phyloP scores from a whole-genome alignment of 2,329 filamentous ascomycete species.

The Sporothrix euskadiensis region DNA sequence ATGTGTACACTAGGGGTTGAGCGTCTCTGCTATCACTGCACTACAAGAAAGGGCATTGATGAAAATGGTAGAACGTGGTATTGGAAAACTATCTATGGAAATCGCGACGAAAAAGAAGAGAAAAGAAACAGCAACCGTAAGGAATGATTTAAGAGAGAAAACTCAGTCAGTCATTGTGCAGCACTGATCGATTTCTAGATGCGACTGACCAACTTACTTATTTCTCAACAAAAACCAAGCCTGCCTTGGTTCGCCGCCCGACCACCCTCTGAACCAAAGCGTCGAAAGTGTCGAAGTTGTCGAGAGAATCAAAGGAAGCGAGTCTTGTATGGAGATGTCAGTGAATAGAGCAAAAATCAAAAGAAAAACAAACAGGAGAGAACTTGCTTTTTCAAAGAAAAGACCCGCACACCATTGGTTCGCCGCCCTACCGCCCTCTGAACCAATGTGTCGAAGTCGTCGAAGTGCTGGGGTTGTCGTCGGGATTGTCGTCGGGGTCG shows the following conservation, averaged over 20 bases:
- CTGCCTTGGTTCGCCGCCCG: constrained; percentile 2
- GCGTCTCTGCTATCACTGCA: too few species aligned
- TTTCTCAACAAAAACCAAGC: not conserved
- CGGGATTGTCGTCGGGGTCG: too few species aligned
- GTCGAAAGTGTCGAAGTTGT: not conserved
- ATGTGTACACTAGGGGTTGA: too few species aligned
- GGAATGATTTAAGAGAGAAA: not conserved
- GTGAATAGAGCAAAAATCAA: not conserved
- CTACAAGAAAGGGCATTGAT: too few species aligned
- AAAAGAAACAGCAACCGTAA: not conserved
- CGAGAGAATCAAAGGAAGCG: not conserved
- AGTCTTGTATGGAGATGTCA: not conserved
- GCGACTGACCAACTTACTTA: not conserved
- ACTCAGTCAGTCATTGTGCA: not conserved
- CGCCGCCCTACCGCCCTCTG: constrained; percentile 2
- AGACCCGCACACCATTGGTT: not conserved
- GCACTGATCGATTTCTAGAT: not conserved
- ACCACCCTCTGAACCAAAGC: not conserved
- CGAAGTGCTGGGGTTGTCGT: too few species aligned
- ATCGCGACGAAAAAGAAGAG: too few species aligned
- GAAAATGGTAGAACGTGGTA: too few species aligned
- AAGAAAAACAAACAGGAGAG: not conserved
- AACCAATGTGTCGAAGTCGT: not conserved
- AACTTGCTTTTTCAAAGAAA: not conserved
- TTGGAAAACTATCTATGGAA: too few species aligned